These are phyloP conservation scores for Synchytrium microbalum DNA, from an alignment of 371 early-diverging fungal genomes.

Conservation along the genomic window DNA sequence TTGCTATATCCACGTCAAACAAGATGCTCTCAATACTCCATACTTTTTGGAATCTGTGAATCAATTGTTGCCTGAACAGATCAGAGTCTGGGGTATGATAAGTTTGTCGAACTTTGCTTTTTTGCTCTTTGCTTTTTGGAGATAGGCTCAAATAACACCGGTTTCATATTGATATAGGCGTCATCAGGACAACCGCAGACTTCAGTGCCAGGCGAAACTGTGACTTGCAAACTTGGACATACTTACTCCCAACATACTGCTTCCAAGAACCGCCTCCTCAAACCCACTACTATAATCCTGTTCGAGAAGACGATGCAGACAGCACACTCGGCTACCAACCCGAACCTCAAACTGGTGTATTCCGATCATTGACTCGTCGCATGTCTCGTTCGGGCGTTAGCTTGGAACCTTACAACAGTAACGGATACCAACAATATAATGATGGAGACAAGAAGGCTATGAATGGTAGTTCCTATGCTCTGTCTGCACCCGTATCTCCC, in stretches of 20 bases:
- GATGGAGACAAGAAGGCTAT: too few species aligned
- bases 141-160: not conserved
- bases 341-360: not conserved
- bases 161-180: constrained; percentile 40
- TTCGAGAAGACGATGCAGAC: not conserved
- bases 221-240: constrained; percentile 94
- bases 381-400: not conserved
- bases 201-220: constrained; percentile 91
- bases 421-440: too few species aligned
- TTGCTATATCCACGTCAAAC: not conserved
- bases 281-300: not conserved
- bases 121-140: not conserved
- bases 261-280: not conserved
- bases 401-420: too few species aligned
- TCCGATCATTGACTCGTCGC: not conserved
- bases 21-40: constrained; percentile 43
- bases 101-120: not conserved
- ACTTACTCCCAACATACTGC: constrained; percentile 86
- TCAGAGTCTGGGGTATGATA: constrained; percentile 80
- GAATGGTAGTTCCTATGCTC: not conserved
- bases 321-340: not conserved
- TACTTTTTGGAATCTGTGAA: constrained; percentile 69
- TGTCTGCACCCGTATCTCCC: not conserved
- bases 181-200: constrained; percentile 58
- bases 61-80: constrained; percentile 63